These are phyloP conservation scores for Umbilicaria muhlenbergii DNA, from an alignment of 495 filamentous ascomycete genomes.

Conservation along the genomic window DNA sequence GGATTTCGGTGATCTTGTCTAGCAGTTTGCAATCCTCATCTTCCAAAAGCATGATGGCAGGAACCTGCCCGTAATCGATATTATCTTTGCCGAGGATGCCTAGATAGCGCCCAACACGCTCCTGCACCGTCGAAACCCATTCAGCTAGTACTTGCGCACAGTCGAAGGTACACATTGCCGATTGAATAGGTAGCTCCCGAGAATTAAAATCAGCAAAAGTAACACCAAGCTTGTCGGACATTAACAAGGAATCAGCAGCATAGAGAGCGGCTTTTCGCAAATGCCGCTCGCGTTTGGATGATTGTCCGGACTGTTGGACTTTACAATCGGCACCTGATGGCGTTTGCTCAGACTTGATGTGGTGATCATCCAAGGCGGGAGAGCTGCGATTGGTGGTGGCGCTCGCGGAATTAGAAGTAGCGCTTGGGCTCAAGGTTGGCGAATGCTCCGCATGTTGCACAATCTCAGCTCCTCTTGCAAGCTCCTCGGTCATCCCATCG, in stretches of 20 bases:
- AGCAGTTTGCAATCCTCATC: conserved; percentile 85
- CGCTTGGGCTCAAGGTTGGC: conserved; percentile 16
- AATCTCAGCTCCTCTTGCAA: conserved; percentile 64
- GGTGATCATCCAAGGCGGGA: conserved; percentile 15
- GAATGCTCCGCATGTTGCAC: conserved; percentile 58
- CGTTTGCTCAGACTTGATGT: conserved; percentile 12
- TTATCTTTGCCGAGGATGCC: conserved; percentile 76
- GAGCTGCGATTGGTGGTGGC: conserved; percentile 1
- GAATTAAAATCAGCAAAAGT: conserved; percentile 77
- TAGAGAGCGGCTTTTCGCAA: conserved; percentile 89
- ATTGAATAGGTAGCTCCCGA: conserved; percentile 83
- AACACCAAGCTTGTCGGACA: conserved; percentile 76
- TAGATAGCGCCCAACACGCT: conserved; percentile 76
- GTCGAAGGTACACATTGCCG: conserved; percentile 86
- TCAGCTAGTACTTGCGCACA: conserved; percentile 95
- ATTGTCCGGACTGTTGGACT: conserved; percentile 21
- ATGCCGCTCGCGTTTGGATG: conserved; percentile 64
- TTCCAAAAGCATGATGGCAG: conserved; percentile 78
- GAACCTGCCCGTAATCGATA: conserved; percentile 59
- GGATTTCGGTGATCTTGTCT: conserved; percentile 67
- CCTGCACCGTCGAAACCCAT: conserved; percentile 90
- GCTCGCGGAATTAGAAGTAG: neutral
- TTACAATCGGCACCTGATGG: neutral
- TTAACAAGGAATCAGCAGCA: conserved; percentile 80
- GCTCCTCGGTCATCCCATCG: conserved; percentile 81